phyloP scores from a whole-genome alignment of 2,329 filamentous ascomycete species.

The Biscogniauxia mediterranea region DNA sequence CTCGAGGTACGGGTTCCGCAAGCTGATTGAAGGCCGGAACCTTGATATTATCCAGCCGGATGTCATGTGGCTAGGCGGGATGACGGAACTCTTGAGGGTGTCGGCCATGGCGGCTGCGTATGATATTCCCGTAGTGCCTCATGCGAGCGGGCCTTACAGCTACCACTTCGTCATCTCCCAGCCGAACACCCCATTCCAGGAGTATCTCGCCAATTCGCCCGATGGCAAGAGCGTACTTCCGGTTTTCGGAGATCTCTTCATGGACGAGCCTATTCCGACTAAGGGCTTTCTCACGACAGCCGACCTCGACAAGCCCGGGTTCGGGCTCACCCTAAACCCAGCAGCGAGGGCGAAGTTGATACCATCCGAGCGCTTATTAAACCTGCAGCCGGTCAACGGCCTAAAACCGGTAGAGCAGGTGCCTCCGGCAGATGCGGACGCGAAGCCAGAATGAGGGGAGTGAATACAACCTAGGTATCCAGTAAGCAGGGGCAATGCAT shows the following conservation, averaged over 20 bases:
- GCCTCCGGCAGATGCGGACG: conserved; percentile 7
- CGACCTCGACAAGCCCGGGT: conserved; percentile 84
- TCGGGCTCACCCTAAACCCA: conserved; percentile 84
- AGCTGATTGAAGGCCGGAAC: conserved; percentile 87
- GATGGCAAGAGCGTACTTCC: conserved; percentile 87
- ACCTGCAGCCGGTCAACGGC: conserved; percentile 56
- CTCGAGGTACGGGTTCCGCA: conserved; percentile 90
- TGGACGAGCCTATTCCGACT: conserved; percentile 84
- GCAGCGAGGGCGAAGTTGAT: conserved; percentile 69
- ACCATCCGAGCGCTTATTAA: conserved; percentile 70
- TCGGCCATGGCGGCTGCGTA: conserved; percentile 87
- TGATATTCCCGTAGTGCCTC: conserved; percentile 92
- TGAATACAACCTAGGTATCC: not conserved
- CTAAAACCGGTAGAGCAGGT: conserved; percentile 33
- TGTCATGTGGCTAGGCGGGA: conserved; percentile 94
- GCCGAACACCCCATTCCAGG: conserved; percentile 90
- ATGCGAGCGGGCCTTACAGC: conserved; percentile 89
- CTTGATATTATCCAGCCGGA: conserved; percentile 93
- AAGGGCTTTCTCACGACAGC: conserved; percentile 79
- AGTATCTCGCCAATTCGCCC: conserved; percentile 90
- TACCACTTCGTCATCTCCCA: conserved; percentile 96
- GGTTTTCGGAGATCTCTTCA: conserved; percentile 87
- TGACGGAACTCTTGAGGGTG: conserved; percentile 90
- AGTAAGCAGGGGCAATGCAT: not conserved
- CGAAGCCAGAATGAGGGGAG: conserved; percentile 4